Base-by-base conservation (phyloP, 306 rosid genomes). In the Acacia confusa region DNA sequence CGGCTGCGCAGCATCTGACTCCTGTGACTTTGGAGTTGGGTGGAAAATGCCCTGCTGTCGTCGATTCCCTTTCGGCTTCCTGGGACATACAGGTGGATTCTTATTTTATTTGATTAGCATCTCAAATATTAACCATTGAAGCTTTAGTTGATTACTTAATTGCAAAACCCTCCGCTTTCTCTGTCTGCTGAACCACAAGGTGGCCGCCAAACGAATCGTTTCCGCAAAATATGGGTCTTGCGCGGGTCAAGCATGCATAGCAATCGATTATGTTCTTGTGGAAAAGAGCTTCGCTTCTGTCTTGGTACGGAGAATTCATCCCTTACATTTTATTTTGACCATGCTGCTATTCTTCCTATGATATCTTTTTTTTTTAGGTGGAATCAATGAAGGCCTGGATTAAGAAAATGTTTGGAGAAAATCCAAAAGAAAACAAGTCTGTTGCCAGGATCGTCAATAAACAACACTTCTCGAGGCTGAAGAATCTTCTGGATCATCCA, bases 241-340 rank as follows among this genome's bases (percentile, higher is more conserved):
- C 81, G 96, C 90, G 10, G 97, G 97, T 66, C 97, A 93, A 84
- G 97, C 92, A 70, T 91, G 97, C 90, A 81, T 93, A 66, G 83
- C 90, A 63, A 82, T 93, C 9, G 97, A 93, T 73, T 91, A 93
- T 77, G 8, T 93, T 5, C 88, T 93, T 14, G 91, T 82, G 48
- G 96, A 93, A 36, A 88, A 81, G 78, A 77, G 76, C 28, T 93
- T 85, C 76, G 34, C 88, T 76, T 44, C 88, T 11, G 75, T 60
- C n/a, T 69, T 90, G 91, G 97, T 93, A 87, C 10, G 72, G 66
- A 44, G 9, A 63, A 63, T 63, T 61, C 14, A 20, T 27, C 36
- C 9, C 68, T 45, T 16, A 17, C 13, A 24, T 24, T 58, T 78
- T 55, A 58, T 24, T 58, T 78, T 55, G 2, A 25, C 53, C 20